Evolutionary conservation across 805 yeast genomes (phyloP).

Genomic region (Kodamaea lidongshanica): DNA sequence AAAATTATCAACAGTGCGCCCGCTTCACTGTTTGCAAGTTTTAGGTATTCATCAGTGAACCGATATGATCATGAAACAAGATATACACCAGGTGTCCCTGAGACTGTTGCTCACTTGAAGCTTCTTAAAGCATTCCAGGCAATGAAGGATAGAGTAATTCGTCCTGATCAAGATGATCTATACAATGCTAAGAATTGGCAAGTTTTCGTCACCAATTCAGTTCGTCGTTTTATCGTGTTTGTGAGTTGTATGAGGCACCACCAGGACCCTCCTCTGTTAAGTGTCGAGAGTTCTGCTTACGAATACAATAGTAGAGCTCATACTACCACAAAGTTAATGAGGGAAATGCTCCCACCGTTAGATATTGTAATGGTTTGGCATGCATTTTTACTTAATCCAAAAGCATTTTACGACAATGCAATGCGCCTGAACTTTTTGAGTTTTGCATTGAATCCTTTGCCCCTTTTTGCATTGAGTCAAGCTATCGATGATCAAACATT

Average conservation of each 20-base stretch:
- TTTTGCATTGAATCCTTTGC: constrained; percentile 17
- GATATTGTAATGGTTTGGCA: constrained; percentile 25
- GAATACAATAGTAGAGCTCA: no score
- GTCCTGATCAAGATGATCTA: constrained; percentile 2
- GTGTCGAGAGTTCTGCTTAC: no score
- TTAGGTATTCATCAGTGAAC: no score
- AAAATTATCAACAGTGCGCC: no score
- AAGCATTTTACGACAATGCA: constrained; percentile 13
- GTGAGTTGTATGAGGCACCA: constrained; percentile 14
- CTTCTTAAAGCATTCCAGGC: constrained; percentile 16
- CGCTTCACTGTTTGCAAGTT: no score
- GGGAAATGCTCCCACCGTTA: constrained; percentile 21
- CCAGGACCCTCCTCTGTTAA: no score
- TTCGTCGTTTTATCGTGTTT: constrained; percentile 17
- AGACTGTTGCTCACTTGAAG: constrained; percentile 18
- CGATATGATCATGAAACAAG: no score
- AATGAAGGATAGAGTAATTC: constrained; percentile 11
- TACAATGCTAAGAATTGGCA: constrained; percentile 16
- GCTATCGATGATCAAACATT: constrained; percentile 12
- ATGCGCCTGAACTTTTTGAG: constrained; percentile 13
- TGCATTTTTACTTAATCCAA: constrained; percentile 17
- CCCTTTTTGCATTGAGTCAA: constrained; percentile 11
- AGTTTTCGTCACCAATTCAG: constrained; percentile 18
- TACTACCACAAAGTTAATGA: no score
- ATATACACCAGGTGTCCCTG: constrained; percentile 13